Evolutionary conservation across 129 eudicot species (phyloP), one percentile per base, ranked within the genome.

Genomic region (Ambrosia trifida): DNA sequence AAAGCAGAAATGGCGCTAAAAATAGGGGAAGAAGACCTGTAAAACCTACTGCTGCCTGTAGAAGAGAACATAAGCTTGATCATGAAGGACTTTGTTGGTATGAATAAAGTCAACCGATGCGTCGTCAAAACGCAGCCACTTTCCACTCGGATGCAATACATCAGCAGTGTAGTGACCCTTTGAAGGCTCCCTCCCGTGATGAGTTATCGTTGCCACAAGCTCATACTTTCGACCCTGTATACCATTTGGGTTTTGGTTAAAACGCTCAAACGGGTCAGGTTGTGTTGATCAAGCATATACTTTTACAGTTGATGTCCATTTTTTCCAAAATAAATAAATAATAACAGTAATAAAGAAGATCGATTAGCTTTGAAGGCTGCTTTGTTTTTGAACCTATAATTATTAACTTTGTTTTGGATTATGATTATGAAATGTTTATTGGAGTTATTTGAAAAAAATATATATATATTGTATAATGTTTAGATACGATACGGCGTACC

Each of bases 101-200:
- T 87, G 66, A 70, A 90, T 88, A 14, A 70, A 71, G 67, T 69
- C 71, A 16, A 90, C 95, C 11, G 89, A 85, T 5, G 95, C 91
- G 38, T 90, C 97, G 19, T 90, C 95, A 17, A 58, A 90, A 12
- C 81, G 83, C 65, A 90, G 71, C 97, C 97, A 90, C 49, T 79
- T 82, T 51, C 95, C 89, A 66, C 77, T 83, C 12, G 87, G 76
- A 66, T 87, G 90, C 57, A 83, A 81, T 7, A 88, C 74, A 79
- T 90, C 97, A 8, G 91, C 87, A 14, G 91, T 90, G 68, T 90
- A 90, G 57, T 90, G 97, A 10, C 97, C 97, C 76, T 87, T 87
- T 40, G 89, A 85, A n/a, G 97, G 95, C 60, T 90, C 97, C 47
- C 82, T 65, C 35, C 97, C 97, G 65, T 90, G 97, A 79, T 90